A percentile compares a stretch with the other conserved stretches of the same genome.
These are phyloP conservation scores for Colletotrichum sp. DNA, from an alignment of 2,329 filamentous ascomycete genomes.

Conservation along the genomic window DNA sequence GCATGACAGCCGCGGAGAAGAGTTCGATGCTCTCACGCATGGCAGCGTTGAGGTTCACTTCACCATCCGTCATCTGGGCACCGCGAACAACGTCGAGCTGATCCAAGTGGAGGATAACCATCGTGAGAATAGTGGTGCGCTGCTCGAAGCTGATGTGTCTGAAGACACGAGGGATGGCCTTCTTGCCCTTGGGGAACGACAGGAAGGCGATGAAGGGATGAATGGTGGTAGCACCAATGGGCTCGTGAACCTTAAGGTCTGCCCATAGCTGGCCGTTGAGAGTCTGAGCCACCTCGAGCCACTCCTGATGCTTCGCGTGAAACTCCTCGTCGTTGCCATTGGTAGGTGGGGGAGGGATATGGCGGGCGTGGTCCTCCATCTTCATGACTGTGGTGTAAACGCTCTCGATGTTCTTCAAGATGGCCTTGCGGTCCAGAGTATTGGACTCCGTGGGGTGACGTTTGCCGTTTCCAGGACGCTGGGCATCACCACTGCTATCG, in stretches of 20 bases:
- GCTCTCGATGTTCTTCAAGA: conserved; percentile 84
- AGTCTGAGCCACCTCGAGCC: conserved; percentile 72
- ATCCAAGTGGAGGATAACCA: conserved; percentile 94
- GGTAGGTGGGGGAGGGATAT: conserved; percentile 68
- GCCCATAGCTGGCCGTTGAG: conserved; percentile 84
- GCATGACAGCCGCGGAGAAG: conserved; percentile 88
- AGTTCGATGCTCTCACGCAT: conserved; percentile 92
- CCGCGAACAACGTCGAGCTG: conserved; percentile 87
- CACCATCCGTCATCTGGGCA: conserved; percentile 75
- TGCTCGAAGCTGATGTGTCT: conserved; percentile 91
- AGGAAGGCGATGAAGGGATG: conserved; percentile 98
- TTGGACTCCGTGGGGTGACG: conserved; percentile 31
- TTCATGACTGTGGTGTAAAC: conserved; percentile 90
- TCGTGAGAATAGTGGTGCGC: conserved; percentile 91
- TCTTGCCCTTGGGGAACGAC: conserved; percentile 95
- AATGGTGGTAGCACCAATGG: conserved; percentile 75
- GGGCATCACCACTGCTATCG: conserved; percentile 67
- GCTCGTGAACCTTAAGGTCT: conserved; percentile 90
- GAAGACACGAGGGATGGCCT: conserved; percentile 93
- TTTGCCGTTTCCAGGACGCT: conserved; percentile 56
- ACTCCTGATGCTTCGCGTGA: conserved; percentile 77
- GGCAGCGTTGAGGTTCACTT: conserved; percentile 72
- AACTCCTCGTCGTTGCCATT: conserved; percentile 70
- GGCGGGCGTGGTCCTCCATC: conserved; percentile 90
- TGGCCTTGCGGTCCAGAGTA: conserved; percentile 80